Evolutionary conservation across 768 basidiomycete species (phyloP).

Genomic region (Pisolithus albus): DNA sequence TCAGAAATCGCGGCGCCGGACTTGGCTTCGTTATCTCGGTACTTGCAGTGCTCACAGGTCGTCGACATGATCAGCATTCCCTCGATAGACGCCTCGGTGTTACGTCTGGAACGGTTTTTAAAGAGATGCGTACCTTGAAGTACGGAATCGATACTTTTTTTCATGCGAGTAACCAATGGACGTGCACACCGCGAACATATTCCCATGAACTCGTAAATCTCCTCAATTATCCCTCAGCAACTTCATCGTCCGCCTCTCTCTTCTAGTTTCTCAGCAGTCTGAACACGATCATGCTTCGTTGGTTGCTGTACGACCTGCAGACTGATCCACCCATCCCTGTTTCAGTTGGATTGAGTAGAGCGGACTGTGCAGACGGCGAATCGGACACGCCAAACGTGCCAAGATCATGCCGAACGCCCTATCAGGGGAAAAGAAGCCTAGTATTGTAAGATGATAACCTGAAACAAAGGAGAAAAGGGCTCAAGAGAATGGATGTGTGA

Average conservation of each 20-base stretch:
- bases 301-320: neutral
- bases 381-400: too few species aligned
- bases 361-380: too few species aligned
- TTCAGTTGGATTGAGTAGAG: too few species aligned
- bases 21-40: conserved; percentile 97
- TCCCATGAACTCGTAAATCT: conserved; percentile 84
- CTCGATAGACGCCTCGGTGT: conserved; percentile 32
- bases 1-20: conserved; percentile 85
- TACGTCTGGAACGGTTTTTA: too few species aligned
- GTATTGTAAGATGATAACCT: too few species aligned
- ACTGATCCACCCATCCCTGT: too few species aligned
- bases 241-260: conserved; percentile 6
- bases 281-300: neutral
- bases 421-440: too few species aligned
- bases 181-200: conserved; percentile 85
- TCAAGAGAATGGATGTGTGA: too few species aligned
- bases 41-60: conserved; percentile 92
- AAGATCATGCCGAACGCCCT: too few species aligned
- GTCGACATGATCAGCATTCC: conserved; percentile 98
- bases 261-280: too few species aligned
- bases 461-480: too few species aligned
- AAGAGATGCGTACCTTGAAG: conserved; percentile 63
- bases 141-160: conserved; percentile 95
- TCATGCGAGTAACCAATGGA: conserved; percentile 82
- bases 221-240: conserved; percentile 49